Evolutionary conservation across 352 stramenopile species (phyloP).

Genomic region (Phytophthora tentaculata): DNA sequence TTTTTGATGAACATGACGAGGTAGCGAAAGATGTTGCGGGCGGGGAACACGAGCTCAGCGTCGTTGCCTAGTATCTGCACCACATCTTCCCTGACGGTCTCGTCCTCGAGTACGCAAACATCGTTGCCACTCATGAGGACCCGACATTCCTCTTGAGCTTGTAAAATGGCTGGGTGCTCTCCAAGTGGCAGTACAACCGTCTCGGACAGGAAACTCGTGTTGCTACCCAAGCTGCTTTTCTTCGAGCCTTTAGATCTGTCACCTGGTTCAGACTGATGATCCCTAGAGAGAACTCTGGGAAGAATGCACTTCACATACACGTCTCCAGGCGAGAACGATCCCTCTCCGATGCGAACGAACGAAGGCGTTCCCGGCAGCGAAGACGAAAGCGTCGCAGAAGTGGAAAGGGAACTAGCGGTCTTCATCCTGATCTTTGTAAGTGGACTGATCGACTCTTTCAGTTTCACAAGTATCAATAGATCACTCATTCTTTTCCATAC

Average conservation of each 20-base stretch:
- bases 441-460: conserved; percentile 19
- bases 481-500: conserved; percentile 8
- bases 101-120: conserved; percentile 72
- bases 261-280: conserved; percentile 17
- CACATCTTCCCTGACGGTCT: conserved; percentile 79
- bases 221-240: conserved; percentile 20
- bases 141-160: conserved; percentile 67
- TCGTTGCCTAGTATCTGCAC: conserved; percentile 76
- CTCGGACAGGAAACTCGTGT: conserved; percentile 27
- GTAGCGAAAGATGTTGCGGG: conserved; percentile 78
- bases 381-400: conserved; percentile 31
- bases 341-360: conserved; percentile 58
- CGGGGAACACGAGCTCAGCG: conserved; percentile 72
- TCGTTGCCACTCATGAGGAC: conserved; percentile 72
- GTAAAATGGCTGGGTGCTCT: conserved; percentile 55
- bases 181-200: conserved; percentile 50
- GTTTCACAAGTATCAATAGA: conserved; percentile 7
- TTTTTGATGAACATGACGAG: conserved; percentile 87
- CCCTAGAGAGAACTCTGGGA: conserved; percentile 38
- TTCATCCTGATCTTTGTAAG: conserved; percentile 24
- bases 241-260: conserved; percentile 25
- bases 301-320: conserved; percentile 67
- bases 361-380: conserved; percentile 31
- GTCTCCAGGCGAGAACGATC: conserved; percentile 63
- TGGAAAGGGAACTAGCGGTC: conserved; percentile 24